phyloP scores from a whole-genome alignment of 768 basidiomycete genomes.

The Boletus subparvulus region DNA sequence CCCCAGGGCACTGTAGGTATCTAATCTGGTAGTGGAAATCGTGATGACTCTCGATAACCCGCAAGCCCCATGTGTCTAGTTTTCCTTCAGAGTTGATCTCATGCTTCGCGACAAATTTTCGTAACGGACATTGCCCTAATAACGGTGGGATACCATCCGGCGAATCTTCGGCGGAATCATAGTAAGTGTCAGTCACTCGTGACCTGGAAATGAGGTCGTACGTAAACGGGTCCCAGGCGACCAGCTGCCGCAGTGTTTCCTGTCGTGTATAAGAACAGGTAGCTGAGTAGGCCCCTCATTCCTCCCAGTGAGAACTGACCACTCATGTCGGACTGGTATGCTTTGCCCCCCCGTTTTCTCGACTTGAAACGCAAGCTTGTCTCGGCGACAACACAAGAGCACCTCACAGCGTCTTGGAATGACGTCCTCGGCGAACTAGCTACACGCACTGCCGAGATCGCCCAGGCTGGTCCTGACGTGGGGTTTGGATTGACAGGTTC shows the following conservation, averaged over 20 bases:
- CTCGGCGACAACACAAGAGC: conserved; percentile 45
- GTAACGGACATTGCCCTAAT: not conserved
- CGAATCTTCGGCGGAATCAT: conserved; percentile 9
- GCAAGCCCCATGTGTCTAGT: not conserved
- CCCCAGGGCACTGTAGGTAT: not conserved
- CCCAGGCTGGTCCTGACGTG: conserved; percentile 49
- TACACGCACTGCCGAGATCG: conserved; percentile 44
- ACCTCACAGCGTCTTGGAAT: conserved; percentile 54
- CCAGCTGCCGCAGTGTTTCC: too few relatives aligned
- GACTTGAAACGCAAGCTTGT: conserved; percentile 62
- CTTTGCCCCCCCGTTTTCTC: conserved; percentile 43
- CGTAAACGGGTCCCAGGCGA: not conserved
- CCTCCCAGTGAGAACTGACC: not conserved
- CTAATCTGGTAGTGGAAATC: not conserved
- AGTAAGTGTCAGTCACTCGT: not conserved
- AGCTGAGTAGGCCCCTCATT: not conserved
- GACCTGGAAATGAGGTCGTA: not conserved
- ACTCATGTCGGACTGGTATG: conserved; percentile 11
- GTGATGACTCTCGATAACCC: too few relatives aligned
- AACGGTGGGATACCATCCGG: not conserved
- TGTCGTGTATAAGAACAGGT: conserved; percentile 14
- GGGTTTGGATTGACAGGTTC: conserved; percentile 8
- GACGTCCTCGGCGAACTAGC: conserved; percentile 56
- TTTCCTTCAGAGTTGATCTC: not conserved
- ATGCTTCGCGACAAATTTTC: not conserved